Evolutionary conservation across 2,329 filamentous ascomycete genomes (phyloP).

Genomic region (Penicillium concentricum): DNA sequence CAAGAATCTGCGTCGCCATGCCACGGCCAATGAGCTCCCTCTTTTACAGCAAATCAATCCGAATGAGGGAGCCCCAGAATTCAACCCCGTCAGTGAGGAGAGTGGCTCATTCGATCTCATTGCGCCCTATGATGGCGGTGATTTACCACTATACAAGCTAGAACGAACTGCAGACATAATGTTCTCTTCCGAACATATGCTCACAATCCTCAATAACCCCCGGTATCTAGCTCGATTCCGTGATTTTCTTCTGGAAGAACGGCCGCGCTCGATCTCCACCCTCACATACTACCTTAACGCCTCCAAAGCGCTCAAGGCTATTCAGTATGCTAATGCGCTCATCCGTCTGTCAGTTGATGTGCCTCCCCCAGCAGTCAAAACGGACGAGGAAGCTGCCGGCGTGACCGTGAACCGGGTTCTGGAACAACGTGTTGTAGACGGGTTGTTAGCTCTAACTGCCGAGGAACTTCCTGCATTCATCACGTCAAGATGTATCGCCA

Average conservation of each 20-base stretch:
- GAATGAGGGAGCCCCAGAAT: slow-evolving; percentile 25
- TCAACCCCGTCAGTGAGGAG: slow-evolving; percentile 33
- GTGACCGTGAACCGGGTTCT: slow-evolving; percentile 59
- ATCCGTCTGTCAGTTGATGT: slow-evolving; percentile 55
- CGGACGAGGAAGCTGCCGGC: slow-evolving; percentile 52
- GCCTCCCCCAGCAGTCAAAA: slow-evolving; percentile 55
- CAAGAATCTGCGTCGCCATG: slow-evolving; percentile 29
- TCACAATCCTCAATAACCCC: slow-evolving; percentile 64
- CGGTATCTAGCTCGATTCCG: slow-evolving; percentile 65
- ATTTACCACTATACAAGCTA: slow-evolving; percentile 49
- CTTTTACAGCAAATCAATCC: slow-evolving; percentile 29
- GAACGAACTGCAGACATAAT: slow-evolving; percentile 65
- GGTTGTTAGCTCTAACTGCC: slow-evolving; percentile 62
- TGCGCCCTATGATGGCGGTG: slow-evolving; percentile 29
- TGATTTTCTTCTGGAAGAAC: slow-evolving; percentile 60
- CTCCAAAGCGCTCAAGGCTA: slow-evolving; percentile 67
- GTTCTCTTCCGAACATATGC: slow-evolving; percentile 65
- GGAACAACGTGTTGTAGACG: slow-evolving; percentile 62
- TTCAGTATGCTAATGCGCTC: slow-evolving; percentile 69
- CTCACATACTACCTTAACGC: slow-evolving; percentile 72
- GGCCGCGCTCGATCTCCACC: slow-evolving; percentile 63
- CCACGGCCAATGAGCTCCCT: slow-evolving; percentile 28
- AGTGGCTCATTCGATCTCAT: slow-evolving; percentile 37
- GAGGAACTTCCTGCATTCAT: slow-evolving; percentile 73
- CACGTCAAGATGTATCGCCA: slow-evolving; percentile 65